Base-by-base conservation (phyloP, 1,284 basidiomycete genomes). In the Ceratobasidium sp. region DNA sequence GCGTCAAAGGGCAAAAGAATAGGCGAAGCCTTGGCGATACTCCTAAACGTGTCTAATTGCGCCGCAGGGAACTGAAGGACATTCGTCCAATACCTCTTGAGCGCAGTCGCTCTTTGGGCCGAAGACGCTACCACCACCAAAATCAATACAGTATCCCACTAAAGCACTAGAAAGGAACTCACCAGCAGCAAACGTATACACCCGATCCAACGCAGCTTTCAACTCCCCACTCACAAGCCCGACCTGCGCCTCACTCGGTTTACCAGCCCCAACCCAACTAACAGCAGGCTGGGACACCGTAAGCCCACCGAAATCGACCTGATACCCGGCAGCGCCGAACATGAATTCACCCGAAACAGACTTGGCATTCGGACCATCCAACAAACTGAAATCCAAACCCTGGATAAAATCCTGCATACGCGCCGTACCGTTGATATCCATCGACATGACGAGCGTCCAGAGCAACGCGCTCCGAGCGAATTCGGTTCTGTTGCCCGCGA, bases 1-100 rank as follows among this genome's bases (percentile, higher is more conserved):
- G 86, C 87, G 82, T 92, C 89, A 81, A 92, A 92, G 23, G 91
- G 90, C n/a, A 92, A 83, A 13, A 92, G 81, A 78, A 92, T 86
- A 2, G 87, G 86, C 3, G 91, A 88, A 13, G 86, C 84, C 58
- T 84, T 85, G 61, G 92, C 80, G 4, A 86, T 85, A 12, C 87
- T 84, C 60, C 89, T 84, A 82, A 92, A 92, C 2, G 78, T 82
- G 1, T 83, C 68, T 9, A 92, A 84, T 63, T 89, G 86, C 33
- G 82, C 81, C 1, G 84, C 79, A n/a, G 85, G 82, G 79, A 89
- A 89, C 67, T 87, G 86, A 20, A 93, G 85, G 58, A 87, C 86
- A 18, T 84, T 86, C n/a, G 85, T 85, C 91, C 91, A 93, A 82
- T 90, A 92, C 26, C 86, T 86, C 53, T 83, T 81, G 63, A 92